Base-by-base conservation (phyloP, 1,139 yeast genomes). In the Tardiomyces blankii region DNA sequence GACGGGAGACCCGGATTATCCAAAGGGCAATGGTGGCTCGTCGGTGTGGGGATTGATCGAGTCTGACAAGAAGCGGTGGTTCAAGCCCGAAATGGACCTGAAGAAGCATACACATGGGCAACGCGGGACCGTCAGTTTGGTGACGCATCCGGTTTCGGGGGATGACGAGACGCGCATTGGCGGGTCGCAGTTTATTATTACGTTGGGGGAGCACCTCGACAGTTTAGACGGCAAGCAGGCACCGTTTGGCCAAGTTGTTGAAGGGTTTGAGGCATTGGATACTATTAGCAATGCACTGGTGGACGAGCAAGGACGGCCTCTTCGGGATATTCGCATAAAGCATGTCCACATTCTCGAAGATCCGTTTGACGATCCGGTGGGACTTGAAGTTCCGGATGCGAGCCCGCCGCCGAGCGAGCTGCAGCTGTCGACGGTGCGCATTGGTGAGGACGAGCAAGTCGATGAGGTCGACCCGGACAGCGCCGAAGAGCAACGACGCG, bases 271-370 rank as follows among this genome's bases (percentile, higher is more conserved):
- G 1, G 62, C 72, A 0, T 59, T 80, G 39, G 71, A 74, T 23
- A 60, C 57, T 28, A 67, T 80, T 41, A 77, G 73, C 52, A 52
- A 51, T 0, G 50, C 70, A 1, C 50, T 64, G 4, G 57, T 68
- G 1, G 82, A 77, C 51, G 63, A 62, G 3, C 45, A 57, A 1
- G 54, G 62, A 12, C 58, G 77, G 18, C 76, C 79, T 7, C 53
- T 71, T 27, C 64, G 62, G 46, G 83, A 78, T 49, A 67, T 78
- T 2, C 60, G 82, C 40, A 75, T 80, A 8, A 66, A 73, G 38
- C 76, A 73, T 47, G 67, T 74, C 0, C 71, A 72, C 53, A 59
- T 77, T 1, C 54, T 80, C 12, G 71, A 76, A 42, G 82, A 79
- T 54, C 84, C 84, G 2, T 78, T 71, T 54, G 68, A 66, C 0